Base-by-base conservation (phyloP, 331 rosid species). In the Saraca asoca region DNA sequence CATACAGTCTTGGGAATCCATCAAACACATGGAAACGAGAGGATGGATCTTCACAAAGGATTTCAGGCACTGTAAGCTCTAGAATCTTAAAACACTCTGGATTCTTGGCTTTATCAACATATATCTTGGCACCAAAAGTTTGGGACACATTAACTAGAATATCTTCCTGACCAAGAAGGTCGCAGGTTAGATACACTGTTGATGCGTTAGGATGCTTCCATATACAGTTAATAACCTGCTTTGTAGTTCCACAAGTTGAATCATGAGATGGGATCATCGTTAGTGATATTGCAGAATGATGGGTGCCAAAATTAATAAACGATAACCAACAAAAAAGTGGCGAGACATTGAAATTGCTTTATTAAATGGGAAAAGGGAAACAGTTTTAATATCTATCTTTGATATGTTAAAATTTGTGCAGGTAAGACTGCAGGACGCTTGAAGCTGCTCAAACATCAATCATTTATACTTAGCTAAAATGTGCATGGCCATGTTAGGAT, bases 161-260 rank as follows among this genome's bases (percentile, higher is more conserved):
- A 18, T 85, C 83, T 72, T 91, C 95, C 76, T 88, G 97, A 17
- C 93, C 91, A 5, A 88, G 95, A 15, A 82, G 67, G 77, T 88
- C 85, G 35, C 93, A 91, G 56, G 75, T 56, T 39, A 88, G 80
- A 78, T 88, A 84, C 7, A 91, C 94, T 13, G 53, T 66, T 0
- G 70, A 64, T 18, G 94, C 85, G 50, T 84, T 82, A 18, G 91
- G 95, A 79, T 88, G 94, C 79, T 84, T 80, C 95, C 97, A 88
- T 68, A 91, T 86, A 77, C 95, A 88, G 61, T 81, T 86, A 45
- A 84, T 73, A 69, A 91, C 87, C 97, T 91, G 85, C 10, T 57
- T 58, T 18, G 43, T 18, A 58, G 62, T 51, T 64, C 18, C 68
- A 11, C 29, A 57, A 56, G 34, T 53, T 37, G 62, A 73, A 56